phyloP scores from a whole-genome alignment of 345 rosid species.

The Citrus glauca region DNA sequence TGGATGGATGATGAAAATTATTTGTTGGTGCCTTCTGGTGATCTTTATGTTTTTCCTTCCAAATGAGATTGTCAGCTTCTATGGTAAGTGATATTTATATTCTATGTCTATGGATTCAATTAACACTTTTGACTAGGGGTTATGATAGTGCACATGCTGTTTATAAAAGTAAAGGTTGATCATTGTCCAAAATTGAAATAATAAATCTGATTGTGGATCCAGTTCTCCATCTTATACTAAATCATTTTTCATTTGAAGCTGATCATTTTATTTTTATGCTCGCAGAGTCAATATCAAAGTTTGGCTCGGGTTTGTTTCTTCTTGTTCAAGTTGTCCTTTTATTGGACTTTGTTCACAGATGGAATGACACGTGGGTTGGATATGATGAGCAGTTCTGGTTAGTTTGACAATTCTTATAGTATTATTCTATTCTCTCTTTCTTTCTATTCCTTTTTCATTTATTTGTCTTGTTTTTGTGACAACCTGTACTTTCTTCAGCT shows the following conservation, averaged over 20 bases:
- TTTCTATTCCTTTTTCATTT: background rate
- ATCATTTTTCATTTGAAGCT: background rate
- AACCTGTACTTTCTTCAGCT: background rate
- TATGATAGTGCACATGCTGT: background rate
- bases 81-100: constrained; percentile 43
- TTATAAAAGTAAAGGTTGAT: background rate
- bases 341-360: constrained; percentile 96
- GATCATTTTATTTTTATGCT: constrained; percentile 4
- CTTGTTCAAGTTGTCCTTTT: constrained; percentile 98
- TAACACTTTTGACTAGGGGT: background rate
- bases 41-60: constrained; percentile 96
- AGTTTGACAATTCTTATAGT: constrained; percentile 24
- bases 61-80: constrained; percentile 81
- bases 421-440: background rate
- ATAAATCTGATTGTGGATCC: background rate
- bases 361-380: constrained; percentile 99
- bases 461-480: background rate
- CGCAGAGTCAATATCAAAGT: constrained; percentile 85
- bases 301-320: constrained; percentile 95
- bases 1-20: constrained; percentile 97
- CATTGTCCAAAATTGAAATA: background rate
- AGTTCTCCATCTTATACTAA: background rate
- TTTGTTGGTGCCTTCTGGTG: constrained; percentile 83
- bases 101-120: background rate
- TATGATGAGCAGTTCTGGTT: constrained; percentile 97